Base-by-base conservation (phyloP, 192 early-diverging fungal species). In the Linnemannia schmuckeri region DNA sequence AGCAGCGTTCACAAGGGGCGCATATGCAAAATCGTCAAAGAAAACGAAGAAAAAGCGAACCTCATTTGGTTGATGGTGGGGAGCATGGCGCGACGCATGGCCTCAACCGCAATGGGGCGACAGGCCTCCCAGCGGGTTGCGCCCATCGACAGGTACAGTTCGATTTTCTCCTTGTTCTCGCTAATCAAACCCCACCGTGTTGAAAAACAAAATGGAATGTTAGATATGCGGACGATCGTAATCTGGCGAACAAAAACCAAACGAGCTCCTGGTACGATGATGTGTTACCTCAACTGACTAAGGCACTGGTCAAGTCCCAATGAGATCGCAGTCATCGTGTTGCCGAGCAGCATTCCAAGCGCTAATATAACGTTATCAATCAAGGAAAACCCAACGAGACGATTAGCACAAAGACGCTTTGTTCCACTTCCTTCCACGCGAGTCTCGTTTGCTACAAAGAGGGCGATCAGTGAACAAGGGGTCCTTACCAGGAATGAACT, bases 281-380 rank as follows among this genome's bases (percentile, higher is more conserved):
- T 52, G 18, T 4, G 2, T 52, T 87, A 91, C 88, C 92, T 93
- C 40, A 95, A 79, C 47, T 93, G 91, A 49, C 89, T 91, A 76
- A 96, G 90, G 27, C 93, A 92, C 10, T 88, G 75, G 24, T 92
- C 90, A 72, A 94, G 89, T 0, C 93, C 96, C 68, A 96, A 88
- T 18, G 95, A 92, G 54, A 94, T 92, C 24, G 93, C 94, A 17
- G 93, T 93, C 92, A 96, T 95, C 55, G 91, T 89, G 81, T 96
- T 97, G 42, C 96, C 96, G 22, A 97, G 92, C 42, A 98, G 85
- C 97, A 98, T 98, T 40, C 96, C 97, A 10, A 98, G 88, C 0
- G 95, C 96, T 85, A 77, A 27, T 0, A 15, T 37, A 37, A 37
- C 37, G 37, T 37, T 37, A 3, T 37, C 37, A 37, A 37, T 37